A percentile compares a stretch with the other conserved stretches of the same genome.
Evolutionary conservation across 1,284 basidiomycete species (phyloP).

Genomic region (Cryptococcus sp.): DNA sequence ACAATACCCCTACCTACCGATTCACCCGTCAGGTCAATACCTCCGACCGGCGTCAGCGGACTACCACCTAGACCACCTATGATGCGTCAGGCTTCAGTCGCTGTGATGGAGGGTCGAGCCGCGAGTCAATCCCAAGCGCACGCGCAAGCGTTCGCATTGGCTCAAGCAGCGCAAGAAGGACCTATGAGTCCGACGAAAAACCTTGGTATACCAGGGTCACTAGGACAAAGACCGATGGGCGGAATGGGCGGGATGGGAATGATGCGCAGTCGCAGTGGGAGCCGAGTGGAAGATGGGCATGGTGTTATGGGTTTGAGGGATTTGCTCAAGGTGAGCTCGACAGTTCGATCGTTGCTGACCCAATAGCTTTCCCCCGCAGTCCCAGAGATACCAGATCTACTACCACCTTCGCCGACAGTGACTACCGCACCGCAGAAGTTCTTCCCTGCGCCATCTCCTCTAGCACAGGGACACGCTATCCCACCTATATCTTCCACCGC

Average conservation of each 20-base stretch:
- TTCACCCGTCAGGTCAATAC: conserved; percentile 9
- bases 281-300: conserved; percentile 35
- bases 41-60: not conserved
- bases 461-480: conserved; percentile 17
- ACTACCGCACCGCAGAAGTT: conserved; percentile 42
- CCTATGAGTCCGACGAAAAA: conserved; percentile 27
- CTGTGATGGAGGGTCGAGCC: conserved; percentile 50
- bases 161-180: conserved; percentile 18
- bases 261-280: conserved; percentile 44
- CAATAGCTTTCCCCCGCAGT: conserved; percentile 42
- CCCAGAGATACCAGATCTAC: conserved; percentile 59
- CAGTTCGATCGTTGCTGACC: not conserved
- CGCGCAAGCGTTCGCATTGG: conserved; percentile 30
- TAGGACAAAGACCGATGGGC: conserved; percentile 12
- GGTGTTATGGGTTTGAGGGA: conserved; percentile 38
- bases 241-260: conserved; percentile 31
- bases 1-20: conserved; percentile 7
- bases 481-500: not conserved
- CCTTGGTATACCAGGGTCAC: conserved; percentile 26
- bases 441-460: conserved; percentile 57
- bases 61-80: conserved; percentile 37
- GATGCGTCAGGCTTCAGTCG: conserved; percentile 51
- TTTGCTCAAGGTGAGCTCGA: conserved; percentile 43
- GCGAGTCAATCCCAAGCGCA: conserved; percentile 36
- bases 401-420: conserved; percentile 71